Percentiles rank a stretch among this genome's conserved stretches.
Evolutionary conservation across 495 filamentous ascomycete species (phyloP).

Genomic region (Aspergillus cristatus): DNA sequence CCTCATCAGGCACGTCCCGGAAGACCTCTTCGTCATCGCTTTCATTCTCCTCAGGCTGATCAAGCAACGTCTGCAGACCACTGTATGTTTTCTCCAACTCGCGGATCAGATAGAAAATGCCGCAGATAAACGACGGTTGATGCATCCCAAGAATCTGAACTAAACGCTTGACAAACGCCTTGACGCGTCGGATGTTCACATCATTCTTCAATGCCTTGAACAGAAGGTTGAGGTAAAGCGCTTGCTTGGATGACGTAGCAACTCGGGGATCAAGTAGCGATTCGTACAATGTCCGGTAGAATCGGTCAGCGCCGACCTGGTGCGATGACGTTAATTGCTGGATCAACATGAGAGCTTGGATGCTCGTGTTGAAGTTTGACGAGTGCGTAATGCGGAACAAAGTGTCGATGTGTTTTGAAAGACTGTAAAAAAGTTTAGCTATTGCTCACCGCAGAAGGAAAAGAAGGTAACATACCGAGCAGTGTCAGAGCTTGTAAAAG

Average conservation of each 20-base stretch:
- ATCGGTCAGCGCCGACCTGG: conserved; percentile 71
- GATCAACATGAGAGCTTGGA: conserved; percentile 91
- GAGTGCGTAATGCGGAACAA: conserved; percentile 94
- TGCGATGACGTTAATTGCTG: conserved; percentile 81
- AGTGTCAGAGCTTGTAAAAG: conserved; percentile 76
- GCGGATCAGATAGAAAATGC: conserved; percentile 75
- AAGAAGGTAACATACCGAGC: conserved; percentile 44
- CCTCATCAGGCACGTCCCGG: conserved; percentile 55
- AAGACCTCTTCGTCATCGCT: conserved; percentile 67
- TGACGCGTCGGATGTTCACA: conserved; percentile 75
- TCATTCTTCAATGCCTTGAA: conserved; percentile 83
- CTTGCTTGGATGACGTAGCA: conserved; percentile 84
- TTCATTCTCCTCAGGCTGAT: conserved; percentile 58
- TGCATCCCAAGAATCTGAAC: conserved; percentile 80
- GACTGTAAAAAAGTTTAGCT: conserved; percentile 28
- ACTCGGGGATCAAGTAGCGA: conserved; percentile 86
- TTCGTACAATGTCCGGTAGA: conserved; percentile 92
- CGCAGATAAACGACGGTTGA: conserved; percentile 86
- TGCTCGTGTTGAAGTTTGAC: conserved; percentile 96
- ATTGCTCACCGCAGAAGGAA: background rate
- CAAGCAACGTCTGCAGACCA: conserved; percentile 61
- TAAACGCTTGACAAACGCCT: conserved; percentile 89
- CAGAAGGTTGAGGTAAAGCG: conserved; percentile 85
- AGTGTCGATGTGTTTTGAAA: conserved; percentile 85
- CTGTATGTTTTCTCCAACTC: conserved; percentile 71